A percentile compares a stretch with the other conserved stretches of the same genome.
These are phyloP conservation scores for Huntiella abstrusa DNA, from an alignment of 2,329 filamentous ascomycete species.

Conservation along the genomic window DNA sequence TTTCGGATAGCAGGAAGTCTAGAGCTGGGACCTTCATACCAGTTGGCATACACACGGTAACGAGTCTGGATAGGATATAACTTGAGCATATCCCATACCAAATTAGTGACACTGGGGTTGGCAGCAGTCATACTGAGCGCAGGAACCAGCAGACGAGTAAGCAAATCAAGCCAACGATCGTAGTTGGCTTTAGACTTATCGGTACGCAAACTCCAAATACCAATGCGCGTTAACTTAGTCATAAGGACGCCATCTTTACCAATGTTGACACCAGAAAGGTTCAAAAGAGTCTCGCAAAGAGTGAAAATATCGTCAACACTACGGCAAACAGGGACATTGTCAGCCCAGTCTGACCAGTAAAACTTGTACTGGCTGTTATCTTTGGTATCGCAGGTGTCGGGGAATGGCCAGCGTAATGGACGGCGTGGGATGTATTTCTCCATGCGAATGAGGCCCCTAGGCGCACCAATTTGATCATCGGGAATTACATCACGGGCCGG, in stretches of 20 bases:
- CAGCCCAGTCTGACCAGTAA: conserved; percentile 95
- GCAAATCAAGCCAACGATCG: conserved; percentile 66
- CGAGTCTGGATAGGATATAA: conserved; percentile 57
- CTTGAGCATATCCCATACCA: conserved; percentile 68
- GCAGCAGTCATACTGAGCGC: conserved; percentile 69
- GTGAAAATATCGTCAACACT: conserved; percentile 78
- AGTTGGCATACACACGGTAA: conserved; percentile 84
- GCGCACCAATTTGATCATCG: conserved; percentile 45
- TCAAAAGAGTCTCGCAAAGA: conserved; percentile 67
- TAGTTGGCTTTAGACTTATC: conserved; percentile 54
- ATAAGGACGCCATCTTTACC: conserved; percentile 65
- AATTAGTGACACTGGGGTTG: conserved; percentile 69
- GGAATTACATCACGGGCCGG: conserved; percentile 17
- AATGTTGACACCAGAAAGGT: conserved; percentile 73
- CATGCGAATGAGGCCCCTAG: conserved; percentile 50
- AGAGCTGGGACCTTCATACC: conserved; percentile 66
- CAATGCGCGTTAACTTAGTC: conserved; percentile 71
- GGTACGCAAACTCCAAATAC: conserved; percentile 50
- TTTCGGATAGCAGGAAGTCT: conserved; percentile 57
- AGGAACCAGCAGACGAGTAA: conserved; percentile 69
- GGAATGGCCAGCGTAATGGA: conserved; percentile 63
- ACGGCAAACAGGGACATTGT: conserved; percentile 83
- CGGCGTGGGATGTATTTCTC: conserved; percentile 42
- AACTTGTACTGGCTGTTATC: conserved; percentile 72
- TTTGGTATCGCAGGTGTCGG: conserved; percentile 57